Evolutionary conservation across 345 rosid species (phyloP).

Genomic region (Brassica incana): DNA sequence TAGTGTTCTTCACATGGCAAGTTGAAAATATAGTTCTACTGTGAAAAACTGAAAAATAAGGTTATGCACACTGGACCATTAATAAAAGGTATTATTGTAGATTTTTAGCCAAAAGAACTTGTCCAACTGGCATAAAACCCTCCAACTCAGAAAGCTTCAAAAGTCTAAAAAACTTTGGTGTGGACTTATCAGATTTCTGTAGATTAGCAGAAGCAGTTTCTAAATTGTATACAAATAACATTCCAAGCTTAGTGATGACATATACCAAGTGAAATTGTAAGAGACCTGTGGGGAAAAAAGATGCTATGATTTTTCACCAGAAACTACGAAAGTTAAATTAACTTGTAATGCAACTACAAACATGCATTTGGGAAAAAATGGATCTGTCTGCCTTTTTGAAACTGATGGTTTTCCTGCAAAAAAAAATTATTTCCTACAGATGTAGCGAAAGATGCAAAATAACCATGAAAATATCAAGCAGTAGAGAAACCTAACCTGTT

Average conservation of each 20-base stretch:
- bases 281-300: conserved; percentile 66
- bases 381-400: too few relatives aligned
- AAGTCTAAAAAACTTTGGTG: neutral
- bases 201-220: neutral
- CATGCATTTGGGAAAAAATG: conserved; percentile 79
- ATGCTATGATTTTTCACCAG: conserved; percentile 25
- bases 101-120: too few relatives aligned
- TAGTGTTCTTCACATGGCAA: neutral
- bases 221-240: neutral
- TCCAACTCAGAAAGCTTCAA: neutral
- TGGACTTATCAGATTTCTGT: neutral
- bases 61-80: too few relatives aligned
- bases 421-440: too few relatives aligned
- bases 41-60: neutral
- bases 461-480: too few relatives aligned
- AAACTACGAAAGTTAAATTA: conserved; percentile 15
- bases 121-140: too few relatives aligned
- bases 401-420: too few relatives aligned
- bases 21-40: too few relatives aligned
- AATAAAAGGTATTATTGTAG: too few relatives aligned
- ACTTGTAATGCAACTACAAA: conserved; percentile 33
- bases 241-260: neutral
- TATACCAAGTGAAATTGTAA: conserved; percentile 45
- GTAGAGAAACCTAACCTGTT: too few relatives aligned
- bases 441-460: too few relatives aligned